phyloP scores from a whole-genome alignment of 2,329 filamentous ascomycete species.

The Dothistroma septosporum region DNA sequence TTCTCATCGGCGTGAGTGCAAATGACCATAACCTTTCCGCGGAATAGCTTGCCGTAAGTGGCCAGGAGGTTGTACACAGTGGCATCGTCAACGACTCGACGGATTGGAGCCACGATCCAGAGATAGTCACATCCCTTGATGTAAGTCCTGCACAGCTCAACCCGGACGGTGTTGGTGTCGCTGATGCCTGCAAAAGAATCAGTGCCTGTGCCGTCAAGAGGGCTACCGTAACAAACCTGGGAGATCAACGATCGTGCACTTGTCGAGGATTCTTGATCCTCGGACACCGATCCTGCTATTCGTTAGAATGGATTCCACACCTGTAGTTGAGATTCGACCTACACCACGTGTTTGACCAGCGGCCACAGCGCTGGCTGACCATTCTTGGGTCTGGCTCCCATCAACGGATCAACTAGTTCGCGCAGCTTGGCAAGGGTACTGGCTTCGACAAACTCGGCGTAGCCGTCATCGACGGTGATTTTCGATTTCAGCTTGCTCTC shows the following conservation, averaged over 20 bases:
- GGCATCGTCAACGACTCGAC: constrained; percentile 8
- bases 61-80: constrained; percentile 6
- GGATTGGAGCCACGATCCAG: constrained; percentile 12
- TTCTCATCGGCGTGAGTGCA: constrained; percentile 8
- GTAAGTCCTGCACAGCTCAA: constrained; percentile 1
- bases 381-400: not conserved
- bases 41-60: constrained; percentile 5
- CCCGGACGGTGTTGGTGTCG: constrained; percentile 14
- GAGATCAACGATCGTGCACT: constrained; percentile 14
- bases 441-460: not conserved
- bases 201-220: not conserved
- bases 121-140: constrained; percentile 13
- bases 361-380: constrained; percentile 14
- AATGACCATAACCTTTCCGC: constrained; percentile 7
- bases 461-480: not conserved
- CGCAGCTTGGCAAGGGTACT: not conserved
- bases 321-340: not conserved
- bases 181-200: constrained; percentile 7
- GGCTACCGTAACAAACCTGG: constrained; percentile 12
- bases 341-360: constrained; percentile 10
- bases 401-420: constrained; percentile 7
- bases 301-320: not conserved
- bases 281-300: constrained; percentile 6
- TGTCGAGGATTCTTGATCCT: constrained; percentile 5
- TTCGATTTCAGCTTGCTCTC: not conserved